Evolutionary conservation across 768 basidiomycete species (phyloP), one percentile per base, ranked within the genome.

Genomic region (Tubosaeta sp.): DNA sequence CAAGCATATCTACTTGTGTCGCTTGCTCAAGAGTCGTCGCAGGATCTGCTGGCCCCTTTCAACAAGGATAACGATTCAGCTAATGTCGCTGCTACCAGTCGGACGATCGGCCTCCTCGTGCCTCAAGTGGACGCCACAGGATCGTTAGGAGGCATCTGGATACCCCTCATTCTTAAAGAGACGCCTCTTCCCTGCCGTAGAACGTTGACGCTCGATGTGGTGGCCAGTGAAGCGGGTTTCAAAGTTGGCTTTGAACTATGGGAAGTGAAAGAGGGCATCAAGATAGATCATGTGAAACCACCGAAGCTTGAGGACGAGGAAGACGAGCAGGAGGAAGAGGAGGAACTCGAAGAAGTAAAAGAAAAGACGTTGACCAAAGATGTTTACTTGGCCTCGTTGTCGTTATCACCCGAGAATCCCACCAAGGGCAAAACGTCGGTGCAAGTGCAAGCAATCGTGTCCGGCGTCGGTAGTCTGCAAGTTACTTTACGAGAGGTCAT

Each of bases 251-350:
- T 85, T 46, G 90, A 92, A 66, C 69, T 91, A 24, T 89, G 87
- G 86, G 88, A 92, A 63, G 82, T 83, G 16, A 76, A 76, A 46
- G 88, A 90, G 60, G 77, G 77, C 2, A 73, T 89, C 53, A 78
- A 80, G 50, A 64, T 84, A 18, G 86, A 87, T 58, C 82, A 78
- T 60, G 70, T 79, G 21, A 73, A 71, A 44, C 73, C 73, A 3
- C 71, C 75, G 5, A 76, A 76, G 54, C 54, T 69, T 8, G 77
- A 78, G 21, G 62, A 69, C 14, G 72, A 74, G 10, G 77, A 76
- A 3, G 74, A 73, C 3, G 78, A 73, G 7, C 77, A 78, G 0
- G 81, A 79, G 1, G 73, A 69, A 0, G 77, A 76, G 0, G 83
- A 83, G 11, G 85, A 84, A 42, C 78, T 81, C 36, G 76, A 79